Conservation (phyloP, 768 basidiomycete genomes). For the Tylopilus plumbeoviolaceoides region DNA sequence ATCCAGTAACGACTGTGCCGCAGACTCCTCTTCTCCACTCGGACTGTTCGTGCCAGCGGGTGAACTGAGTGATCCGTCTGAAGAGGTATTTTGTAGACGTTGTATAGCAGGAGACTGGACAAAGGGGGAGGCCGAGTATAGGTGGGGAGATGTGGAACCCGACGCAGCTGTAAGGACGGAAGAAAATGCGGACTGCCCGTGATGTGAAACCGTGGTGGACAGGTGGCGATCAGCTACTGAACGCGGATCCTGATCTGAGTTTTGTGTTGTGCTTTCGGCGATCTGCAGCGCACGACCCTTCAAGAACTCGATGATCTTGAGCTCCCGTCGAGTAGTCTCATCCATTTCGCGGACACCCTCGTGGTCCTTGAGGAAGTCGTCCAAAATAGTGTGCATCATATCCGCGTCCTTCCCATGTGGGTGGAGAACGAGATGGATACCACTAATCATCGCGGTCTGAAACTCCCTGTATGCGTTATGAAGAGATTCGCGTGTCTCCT, state of each 20-base stretch:
- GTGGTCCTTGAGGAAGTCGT: slow-evolving; percentile 66
- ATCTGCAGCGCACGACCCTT: slow-evolving; percentile 62
- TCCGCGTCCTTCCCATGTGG: slow-evolving; percentile 66
- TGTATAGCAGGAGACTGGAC: slow-evolving; percentile 51
- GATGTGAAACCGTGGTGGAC: slow-evolving; percentile 13
- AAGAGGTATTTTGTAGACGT: slow-evolving; percentile 43
- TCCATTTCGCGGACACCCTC: slow-evolving; percentile 59
- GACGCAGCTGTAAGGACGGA: slow-evolving; percentile 22
- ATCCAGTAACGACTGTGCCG: slow-evolving; percentile 75
- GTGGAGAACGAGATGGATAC: slow-evolving; percentile 80
- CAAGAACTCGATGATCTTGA: slow-evolving; percentile 82
- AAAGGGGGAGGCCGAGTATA: slow-evolving; percentile 28
- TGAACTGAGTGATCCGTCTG: slow-evolving; percentile 48
- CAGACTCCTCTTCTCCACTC: slow-evolving; percentile 64
- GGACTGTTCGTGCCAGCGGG: slow-evolving; percentile 70
- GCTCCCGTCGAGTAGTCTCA: slow-evolving; percentile 76
- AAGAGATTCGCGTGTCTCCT: slow-evolving; percentile 63
- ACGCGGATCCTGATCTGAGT: slow-evolving; percentile 13
- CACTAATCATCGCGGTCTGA: slow-evolving; percentile 85
- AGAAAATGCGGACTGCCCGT: slow-evolving; percentile 18
- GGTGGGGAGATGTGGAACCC: slow-evolving; percentile 18
- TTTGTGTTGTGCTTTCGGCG: slow-evolving; percentile 32
- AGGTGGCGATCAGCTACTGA: slow-evolving; percentile 35
- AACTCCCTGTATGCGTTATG: slow-evolving; percentile 85
- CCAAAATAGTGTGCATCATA: slow-evolving; percentile 75